Evolutionary conservation across 495 filamentous ascomycete species (phyloP).

Genomic region (Daldinia decipiens): DNA sequence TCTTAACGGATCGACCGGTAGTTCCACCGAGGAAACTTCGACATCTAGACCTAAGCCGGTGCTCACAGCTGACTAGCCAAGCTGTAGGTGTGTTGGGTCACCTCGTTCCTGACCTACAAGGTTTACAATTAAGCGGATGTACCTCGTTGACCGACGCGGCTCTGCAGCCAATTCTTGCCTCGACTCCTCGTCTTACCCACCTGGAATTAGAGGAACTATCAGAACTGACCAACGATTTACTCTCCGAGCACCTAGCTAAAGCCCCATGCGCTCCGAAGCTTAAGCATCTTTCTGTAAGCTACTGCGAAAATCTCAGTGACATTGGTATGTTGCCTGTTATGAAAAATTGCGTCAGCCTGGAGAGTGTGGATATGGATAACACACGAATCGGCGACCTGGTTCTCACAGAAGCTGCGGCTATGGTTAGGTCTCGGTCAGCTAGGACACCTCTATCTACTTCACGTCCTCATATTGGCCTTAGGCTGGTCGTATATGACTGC

Average conservation of each 20-base stretch:
- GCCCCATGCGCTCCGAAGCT: constrained; percentile 75
- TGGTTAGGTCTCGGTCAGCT: constrained; percentile 72
- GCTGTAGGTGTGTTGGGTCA: constrained; percentile 74
- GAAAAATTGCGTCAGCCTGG: constrained; percentile 74
- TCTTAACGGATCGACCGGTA: constrained; percentile 76
- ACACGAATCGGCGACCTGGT: constrained; percentile 88
- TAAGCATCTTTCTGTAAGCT: constrained; percentile 86
- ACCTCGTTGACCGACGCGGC: constrained; percentile 75
- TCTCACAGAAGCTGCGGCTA: constrained; percentile 84
- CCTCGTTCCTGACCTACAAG: constrained; percentile 82
- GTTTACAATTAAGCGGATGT: constrained; percentile 81
- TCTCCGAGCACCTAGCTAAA: constrained; percentile 75
- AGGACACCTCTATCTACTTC: constrained; percentile 53
- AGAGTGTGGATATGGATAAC: constrained; percentile 89
- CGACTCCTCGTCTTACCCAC: constrained; percentile 79
- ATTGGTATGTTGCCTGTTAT: constrained; percentile 85
- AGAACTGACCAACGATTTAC: constrained; percentile 75
- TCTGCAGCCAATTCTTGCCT: constrained; percentile 76
- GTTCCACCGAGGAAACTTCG: constrained; percentile 82
- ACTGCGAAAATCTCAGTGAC: constrained; percentile 88
- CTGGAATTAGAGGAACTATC: constrained; percentile 90
- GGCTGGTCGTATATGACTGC: constrained; percentile 90
- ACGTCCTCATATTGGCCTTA: constrained; percentile 69
- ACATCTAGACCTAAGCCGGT: constrained; percentile 87
- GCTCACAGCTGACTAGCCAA: constrained; percentile 73